phyloP scores from a whole-genome alignment of 148 eudicot species.

The Linanthus parryae region DNA sequence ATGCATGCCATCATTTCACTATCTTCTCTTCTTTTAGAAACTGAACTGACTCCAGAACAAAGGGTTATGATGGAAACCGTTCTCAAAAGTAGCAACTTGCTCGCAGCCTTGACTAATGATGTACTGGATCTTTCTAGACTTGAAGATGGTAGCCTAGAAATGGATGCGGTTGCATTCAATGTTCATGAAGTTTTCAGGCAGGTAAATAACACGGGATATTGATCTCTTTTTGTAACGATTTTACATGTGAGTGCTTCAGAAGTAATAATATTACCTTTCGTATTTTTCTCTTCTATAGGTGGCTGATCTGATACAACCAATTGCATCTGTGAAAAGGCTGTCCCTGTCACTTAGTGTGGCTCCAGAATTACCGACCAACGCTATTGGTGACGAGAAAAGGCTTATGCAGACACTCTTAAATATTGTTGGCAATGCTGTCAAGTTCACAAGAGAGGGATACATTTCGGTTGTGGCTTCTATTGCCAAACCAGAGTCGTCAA shows the following conservation, averaged over 20 bases:
- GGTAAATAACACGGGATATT: too few species aligned
- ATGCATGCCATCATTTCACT: slow-evolving; percentile 82
- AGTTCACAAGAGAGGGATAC: slow-evolving; percentile 76
- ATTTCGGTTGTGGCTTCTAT: slow-evolving; percentile 60
- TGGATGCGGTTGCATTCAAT: slow-evolving; percentile 45
- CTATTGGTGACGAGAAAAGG: slow-evolving; percentile 80
- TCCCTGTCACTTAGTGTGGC: slow-evolving; percentile 54
- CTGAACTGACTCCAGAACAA: slow-evolving; percentile 76
- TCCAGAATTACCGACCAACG: slow-evolving; percentile 63
- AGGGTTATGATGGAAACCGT: slow-evolving; percentile 72
- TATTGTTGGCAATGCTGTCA: slow-evolving; percentile 83
- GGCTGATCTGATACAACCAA: slow-evolving; percentile 58
- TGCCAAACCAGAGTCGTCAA: slow-evolving; percentile 62
- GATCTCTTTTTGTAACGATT: too few species aligned
- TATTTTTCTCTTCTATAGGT: too few species aligned
- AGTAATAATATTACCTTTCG: too few species aligned
- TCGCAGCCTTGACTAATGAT: slow-evolving; percentile 74
- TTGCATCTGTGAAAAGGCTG: slow-evolving; percentile 74
- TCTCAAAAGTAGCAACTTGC: slow-evolving; percentile 65
- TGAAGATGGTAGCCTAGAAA: slow-evolving; percentile 78
- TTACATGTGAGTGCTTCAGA: too few species aligned
- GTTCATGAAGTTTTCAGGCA: slow-evolving; percentile 63
- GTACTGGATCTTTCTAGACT: slow-evolving; percentile 86
- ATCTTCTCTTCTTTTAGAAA: slow-evolving; percentile 70
- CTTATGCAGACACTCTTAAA: slow-evolving; percentile 70